A percentile compares a stretch with the other conserved stretches of the same genome.
These are phyloP conservation scores for Passiflora organensis DNA, from an alignment of 345 rosid species.

Conservation along the genomic window DNA sequence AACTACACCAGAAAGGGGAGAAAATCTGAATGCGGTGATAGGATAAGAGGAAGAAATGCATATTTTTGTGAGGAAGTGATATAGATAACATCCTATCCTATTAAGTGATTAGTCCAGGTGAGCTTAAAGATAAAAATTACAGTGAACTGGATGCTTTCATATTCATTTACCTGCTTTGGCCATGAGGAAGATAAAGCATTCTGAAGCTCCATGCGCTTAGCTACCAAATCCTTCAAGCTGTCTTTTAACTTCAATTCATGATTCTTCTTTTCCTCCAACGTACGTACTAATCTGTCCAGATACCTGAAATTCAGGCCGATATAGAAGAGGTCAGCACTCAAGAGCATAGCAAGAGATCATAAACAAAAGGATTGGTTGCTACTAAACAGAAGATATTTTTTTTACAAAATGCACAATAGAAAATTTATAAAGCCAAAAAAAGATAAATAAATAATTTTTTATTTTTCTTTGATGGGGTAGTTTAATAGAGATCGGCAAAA, in stretches of 20 bases:
- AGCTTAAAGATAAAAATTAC: background rate
- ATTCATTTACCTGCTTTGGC: constrained; percentile 76
- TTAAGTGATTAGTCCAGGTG: background rate
- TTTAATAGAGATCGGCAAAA: too few species aligned
- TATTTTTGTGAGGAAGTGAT: too few species aligned
- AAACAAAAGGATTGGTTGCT: too few species aligned
- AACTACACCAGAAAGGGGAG: too few species aligned
- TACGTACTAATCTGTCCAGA: constrained; percentile 72
- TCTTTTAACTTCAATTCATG: constrained; percentile 76
- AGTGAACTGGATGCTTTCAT: background rate
- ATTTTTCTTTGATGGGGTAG: too few species aligned
- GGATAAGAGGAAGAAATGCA: too few species aligned
- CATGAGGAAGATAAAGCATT: constrained; percentile 81
- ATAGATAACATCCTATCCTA: too few species aligned
- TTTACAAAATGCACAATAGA: background rate
- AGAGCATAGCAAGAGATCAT: background rate
- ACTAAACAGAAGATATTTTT: too few species aligned
- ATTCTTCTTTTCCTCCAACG: constrained; percentile 83
- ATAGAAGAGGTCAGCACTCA: background rate
- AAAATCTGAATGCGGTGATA: too few species aligned
- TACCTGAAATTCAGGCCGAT: constrained; percentile 45
- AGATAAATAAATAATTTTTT: too few species aligned
- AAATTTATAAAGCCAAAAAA: background rate
- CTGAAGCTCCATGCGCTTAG: constrained; percentile 85
- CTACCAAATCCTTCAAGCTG: constrained; percentile 69